A percentile compares a stretch with the other conserved stretches of the same genome.
phyloP scores from a whole-genome alignment of 805 yeast genomes.

The Candida peoriensis region DNA sequence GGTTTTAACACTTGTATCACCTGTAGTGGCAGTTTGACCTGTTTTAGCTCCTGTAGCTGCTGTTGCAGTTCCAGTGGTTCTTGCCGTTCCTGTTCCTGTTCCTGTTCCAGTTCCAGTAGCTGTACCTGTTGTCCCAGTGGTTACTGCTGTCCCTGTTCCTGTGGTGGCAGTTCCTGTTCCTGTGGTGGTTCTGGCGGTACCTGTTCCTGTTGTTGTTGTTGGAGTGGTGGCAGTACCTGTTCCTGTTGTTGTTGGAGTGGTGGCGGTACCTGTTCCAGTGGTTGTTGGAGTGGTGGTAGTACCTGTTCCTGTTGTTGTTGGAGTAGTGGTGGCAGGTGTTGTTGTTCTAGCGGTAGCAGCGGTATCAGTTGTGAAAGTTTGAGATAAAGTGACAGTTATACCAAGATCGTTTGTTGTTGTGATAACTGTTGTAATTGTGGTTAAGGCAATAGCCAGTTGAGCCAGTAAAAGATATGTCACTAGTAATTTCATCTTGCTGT shows the following conservation, averaged over 20 bases:
- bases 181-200: constrained; percentile 8
- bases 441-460: no score
- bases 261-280: constrained; percentile 1
- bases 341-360: constrained; percentile 1
- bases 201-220: constrained; percentile 6
- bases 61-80: constrained; percentile 5
- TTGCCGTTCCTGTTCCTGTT: constrained; percentile 6
- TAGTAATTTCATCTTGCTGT: no score
- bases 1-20: constrained; percentile 12
- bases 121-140: constrained; percentile 11
- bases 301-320: constrained; percentile 4
- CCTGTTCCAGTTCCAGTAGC: constrained; percentile 13
- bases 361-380: neutral
- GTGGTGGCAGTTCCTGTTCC: constrained; percentile 12
- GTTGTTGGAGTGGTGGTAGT: constrained; percentile 5
- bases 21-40: constrained; percentile 11
- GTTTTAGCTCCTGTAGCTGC: constrained; percentile 5
- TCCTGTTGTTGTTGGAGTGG: constrained; percentile 2
- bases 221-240: constrained; percentile 3
- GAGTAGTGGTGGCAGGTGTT: constrained; percentile 1
- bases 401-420: constrained; percentile 21
- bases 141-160: constrained; percentile 10
- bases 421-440: constrained; percentile 15
- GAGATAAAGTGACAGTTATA: constrained; percentile 20
- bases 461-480: no score